Percentiles rank a stretch among this genome's conserved stretches.
phyloP scores from a whole-genome alignment of 306 rosid species.

The Vigna nakashimae region DNA sequence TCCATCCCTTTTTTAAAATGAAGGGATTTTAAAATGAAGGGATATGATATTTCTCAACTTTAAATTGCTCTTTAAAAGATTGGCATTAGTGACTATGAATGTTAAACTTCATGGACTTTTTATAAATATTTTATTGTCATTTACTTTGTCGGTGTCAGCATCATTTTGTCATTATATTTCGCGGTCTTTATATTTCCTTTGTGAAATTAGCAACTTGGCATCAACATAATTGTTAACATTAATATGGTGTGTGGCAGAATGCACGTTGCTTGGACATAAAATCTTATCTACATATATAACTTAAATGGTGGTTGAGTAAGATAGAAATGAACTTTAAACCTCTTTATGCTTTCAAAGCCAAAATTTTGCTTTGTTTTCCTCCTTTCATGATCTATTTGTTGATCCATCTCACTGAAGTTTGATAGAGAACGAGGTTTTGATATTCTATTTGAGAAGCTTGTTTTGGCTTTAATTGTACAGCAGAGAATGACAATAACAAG shows the following conservation, averaged over 20 bases:
- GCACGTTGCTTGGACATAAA: constrained; percentile 20
- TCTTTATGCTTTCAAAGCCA: constrained; percentile 13
- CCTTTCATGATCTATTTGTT: constrained; percentile 18
- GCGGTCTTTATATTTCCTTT: neutral
- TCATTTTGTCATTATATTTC: constrained; percentile 23
- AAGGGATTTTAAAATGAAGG: neutral
- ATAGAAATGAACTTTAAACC: neutral
- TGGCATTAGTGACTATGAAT: constrained; percentile 12
- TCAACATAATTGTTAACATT: constrained; percentile 30
- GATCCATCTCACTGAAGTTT: constrained; percentile 5
- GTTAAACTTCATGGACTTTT: constrained; percentile 18
- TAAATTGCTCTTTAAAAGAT: constrained; percentile 8
- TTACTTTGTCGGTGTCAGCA: neutral
- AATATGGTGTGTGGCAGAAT: neutral
- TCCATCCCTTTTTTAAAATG: neutral
- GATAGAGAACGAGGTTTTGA: constrained; percentile 27
- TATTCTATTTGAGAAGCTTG: constrained; percentile 38
- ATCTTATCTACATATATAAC: neutral
- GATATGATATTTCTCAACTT: neutral
- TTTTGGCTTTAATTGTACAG: constrained; percentile 56
- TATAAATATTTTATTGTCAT: constrained; percentile 19
- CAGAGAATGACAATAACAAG: constrained; percentile 71
- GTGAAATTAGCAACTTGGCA: constrained; percentile 28
- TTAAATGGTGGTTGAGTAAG: constrained; percentile 24
- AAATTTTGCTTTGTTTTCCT: constrained; percentile 6